Evolutionary conservation across 371 early-diverging fungal genomes (phyloP), one percentile per base, ranked within the genome.

Genomic region (Apophysomyces sp.): DNA sequence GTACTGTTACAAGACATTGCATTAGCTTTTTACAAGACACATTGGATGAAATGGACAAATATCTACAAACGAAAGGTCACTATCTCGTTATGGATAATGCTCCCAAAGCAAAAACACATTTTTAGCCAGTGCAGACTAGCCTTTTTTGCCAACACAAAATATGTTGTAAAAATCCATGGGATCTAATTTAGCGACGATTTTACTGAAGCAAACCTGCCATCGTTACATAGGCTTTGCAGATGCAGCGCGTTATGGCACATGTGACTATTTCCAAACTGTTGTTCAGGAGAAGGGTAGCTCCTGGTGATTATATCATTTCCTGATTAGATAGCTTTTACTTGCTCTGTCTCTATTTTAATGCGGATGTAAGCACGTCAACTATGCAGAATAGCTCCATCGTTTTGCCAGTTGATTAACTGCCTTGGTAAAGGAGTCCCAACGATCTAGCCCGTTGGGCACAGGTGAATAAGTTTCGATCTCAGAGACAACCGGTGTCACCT

Each of bases 401-500:
- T 34, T 44, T 44, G 67, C 62, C 16, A 66, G 13, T 11, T 52
- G 24, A 32, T 12, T 11, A 11, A 66, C 21, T 16, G 61, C 31
- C 13, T 61, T 51, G 3, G 39, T 21, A 26, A 66, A 61, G 1
- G 49, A n/a, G 12, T 66, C 55, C 67, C 67, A 66, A 44, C 24
- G n/a, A 9, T 57, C 62, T 18, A 66, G 31, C 6, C 66, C 61
- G 24, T 64, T 64, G 7, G 44, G 29, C 36, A 57, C 34, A 49
- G 36, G 58, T 3, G 34, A 26, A 4, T 31, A 18, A 32, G 30
- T 54, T 8, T 62, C 51, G 39, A 40, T 52, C 16, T 44, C 62
- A 18, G 44, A 2, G 30, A 28, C 41, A 31, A 69, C 57, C 3
- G 69, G 69, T n/a, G 57, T 65, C 8, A 64, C 66, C 69, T 75